Evolutionary conservation across 768 basidiomycete genomes (phyloP).

Genomic region (Lentinula aciculospora): DNA sequence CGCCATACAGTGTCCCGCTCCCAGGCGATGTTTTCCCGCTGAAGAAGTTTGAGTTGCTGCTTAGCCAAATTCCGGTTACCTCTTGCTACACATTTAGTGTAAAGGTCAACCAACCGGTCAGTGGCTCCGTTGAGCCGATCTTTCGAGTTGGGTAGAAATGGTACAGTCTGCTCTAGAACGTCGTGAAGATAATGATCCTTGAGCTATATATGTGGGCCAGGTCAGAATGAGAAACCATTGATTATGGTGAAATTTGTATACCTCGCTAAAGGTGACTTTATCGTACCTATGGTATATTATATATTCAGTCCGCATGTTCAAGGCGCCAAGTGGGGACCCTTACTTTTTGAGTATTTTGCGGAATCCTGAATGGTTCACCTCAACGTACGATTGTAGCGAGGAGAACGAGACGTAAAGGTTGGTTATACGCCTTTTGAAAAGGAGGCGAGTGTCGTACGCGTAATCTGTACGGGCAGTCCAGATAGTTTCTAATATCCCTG

Average conservation of each 20-base stretch:
- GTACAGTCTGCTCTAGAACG: conserved; percentile 57
- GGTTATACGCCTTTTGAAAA: conserved; percentile 89
- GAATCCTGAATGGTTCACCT: conserved; percentile 90
- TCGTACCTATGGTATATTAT: conserved; percentile 75
- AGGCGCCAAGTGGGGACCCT: conserved; percentile 17
- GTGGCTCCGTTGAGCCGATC: conserved; percentile 56
- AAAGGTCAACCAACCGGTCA: conserved; percentile 59
- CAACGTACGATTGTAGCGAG: conserved; percentile 79
- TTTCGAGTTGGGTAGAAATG: conserved; percentile 67
- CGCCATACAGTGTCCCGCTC: conserved; percentile 98
- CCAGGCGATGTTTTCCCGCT: conserved; percentile 93
- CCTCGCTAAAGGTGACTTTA: conserved; percentile 80
- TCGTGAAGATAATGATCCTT: conserved; percentile 71
- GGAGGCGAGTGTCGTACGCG: conserved; percentile 75
- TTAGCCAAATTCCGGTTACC: conserved; percentile 66
- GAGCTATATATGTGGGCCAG: conserved; percentile 42
- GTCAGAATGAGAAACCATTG: background rate
- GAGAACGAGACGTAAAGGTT: conserved; percentile 73
- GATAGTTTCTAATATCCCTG: conserved; percentile 40
- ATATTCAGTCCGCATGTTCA: conserved; percentile 7
- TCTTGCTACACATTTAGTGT: conserved; percentile 78
- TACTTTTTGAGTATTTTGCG: conserved; percentile 95
- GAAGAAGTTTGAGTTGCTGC: conserved; percentile 79
- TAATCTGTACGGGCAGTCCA: conserved; percentile 81
- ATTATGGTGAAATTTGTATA: conserved; percentile 15